A percentile compares a stretch with the other conserved stretches of the same genome.
Evolutionary conservation across 176 grass and related monocot genomes (phyloP).

Genomic region (Tillandsia fasciculata): DNA sequence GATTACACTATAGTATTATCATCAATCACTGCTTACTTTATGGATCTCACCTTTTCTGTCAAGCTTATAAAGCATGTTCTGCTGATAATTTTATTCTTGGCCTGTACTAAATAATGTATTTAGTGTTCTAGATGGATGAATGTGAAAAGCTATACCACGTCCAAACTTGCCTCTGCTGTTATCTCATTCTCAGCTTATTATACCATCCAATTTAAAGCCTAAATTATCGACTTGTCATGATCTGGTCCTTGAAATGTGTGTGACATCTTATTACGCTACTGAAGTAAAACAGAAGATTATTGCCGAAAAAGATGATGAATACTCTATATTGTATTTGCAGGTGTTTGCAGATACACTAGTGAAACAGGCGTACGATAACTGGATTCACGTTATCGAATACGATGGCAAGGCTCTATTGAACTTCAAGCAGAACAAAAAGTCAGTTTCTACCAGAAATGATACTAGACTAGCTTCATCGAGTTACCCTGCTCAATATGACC

Average conservation of each 20-base stretch:
- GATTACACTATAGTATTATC: not conserved
- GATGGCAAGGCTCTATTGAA: conserved; percentile 61
- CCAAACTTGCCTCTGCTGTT: too few species aligned
- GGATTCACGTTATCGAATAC: conserved; percentile 74
- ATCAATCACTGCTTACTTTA: not conserved
- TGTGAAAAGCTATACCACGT: too few species aligned
- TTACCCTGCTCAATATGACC: conserved; percentile 27
- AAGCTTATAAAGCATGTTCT: not conserved
- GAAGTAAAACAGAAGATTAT: conserved; percentile 6
- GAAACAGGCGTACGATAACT: conserved; percentile 75
- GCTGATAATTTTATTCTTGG: not conserved
- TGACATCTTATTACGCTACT: not conserved
- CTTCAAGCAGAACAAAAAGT: conserved; percentile 75
- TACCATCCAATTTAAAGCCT: not conserved
- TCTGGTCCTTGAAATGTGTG: not conserved
- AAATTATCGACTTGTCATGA: not conserved
- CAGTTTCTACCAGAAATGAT: conserved; percentile 47
- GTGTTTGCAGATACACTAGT: conserved; percentile 55
- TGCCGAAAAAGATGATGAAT: conserved; percentile 5
- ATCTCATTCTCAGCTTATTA: not conserved
- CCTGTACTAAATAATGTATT: too few species aligned
- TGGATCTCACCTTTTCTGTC: not conserved
- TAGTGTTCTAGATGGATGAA: too few species aligned
- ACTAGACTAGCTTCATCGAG: conserved; percentile 22
- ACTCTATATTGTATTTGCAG: conserved; percentile 24